These are phyloP conservation scores for Sisymbrium irio DNA, from an alignment of 345 rosid genomes.

Conservation along the genomic window DNA sequence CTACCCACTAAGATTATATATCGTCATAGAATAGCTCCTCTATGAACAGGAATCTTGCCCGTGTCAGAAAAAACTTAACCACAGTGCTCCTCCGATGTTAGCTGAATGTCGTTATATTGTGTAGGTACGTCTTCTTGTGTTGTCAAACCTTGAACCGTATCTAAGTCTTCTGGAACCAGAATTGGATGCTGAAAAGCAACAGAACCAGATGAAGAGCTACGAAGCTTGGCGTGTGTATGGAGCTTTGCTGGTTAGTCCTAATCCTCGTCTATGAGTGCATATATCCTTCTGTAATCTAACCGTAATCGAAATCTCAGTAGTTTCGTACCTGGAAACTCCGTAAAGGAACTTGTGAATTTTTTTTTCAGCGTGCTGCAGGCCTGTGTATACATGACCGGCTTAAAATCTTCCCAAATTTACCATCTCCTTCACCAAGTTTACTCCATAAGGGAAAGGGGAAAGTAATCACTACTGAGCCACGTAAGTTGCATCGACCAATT, in stretches of 20 bases:
- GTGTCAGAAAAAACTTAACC: background rate
- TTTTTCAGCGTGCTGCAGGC: conserved; percentile 74
- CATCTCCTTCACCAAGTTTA: conserved; percentile 47
- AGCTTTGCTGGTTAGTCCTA: conserved; percentile 68
- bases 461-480: conserved; percentile 37
- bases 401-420: conserved; percentile 65
- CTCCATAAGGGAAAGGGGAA: conserved; percentile 48
- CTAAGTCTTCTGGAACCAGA: conserved; percentile 84
- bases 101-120: conserved; percentile 6
- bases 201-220: conserved; percentile 80
- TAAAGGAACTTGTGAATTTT: background rate
- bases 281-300: background rate
- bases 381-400: conserved; percentile 63
- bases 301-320: background rate
- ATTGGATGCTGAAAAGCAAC: conserved; percentile 76
- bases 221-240: conserved; percentile 97
- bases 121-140: conserved; percentile 75
- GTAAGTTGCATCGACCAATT: conserved; percentile 40
- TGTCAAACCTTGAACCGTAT: conserved; percentile 82
- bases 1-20: background rate
- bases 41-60: background rate
- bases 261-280: conserved; percentile 10
- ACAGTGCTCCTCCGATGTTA: conserved; percentile 2
- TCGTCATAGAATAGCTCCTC: background rate
- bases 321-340: conserved; percentile 6